These are phyloP conservation scores for Rubus idaeus DNA, from an alignment of 306 rosid genomes.

Conservation along the genomic window DNA sequence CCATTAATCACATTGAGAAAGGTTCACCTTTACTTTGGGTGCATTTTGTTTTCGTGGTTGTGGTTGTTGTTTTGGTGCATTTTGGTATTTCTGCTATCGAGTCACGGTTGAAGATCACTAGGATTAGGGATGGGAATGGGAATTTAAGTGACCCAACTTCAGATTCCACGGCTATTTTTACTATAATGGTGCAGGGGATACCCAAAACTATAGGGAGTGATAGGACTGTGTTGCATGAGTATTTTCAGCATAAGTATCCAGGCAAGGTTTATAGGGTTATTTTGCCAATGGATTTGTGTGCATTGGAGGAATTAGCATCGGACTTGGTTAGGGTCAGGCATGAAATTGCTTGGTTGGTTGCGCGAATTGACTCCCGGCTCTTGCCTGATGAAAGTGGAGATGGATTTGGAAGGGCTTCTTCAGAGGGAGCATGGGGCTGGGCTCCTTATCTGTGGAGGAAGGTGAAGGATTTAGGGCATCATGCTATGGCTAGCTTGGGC, in stretches of 20 bases:
- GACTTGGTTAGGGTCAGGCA: constrained; percentile 71
- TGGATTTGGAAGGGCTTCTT: constrained; percentile 23
- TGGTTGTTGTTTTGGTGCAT: constrained; percentile 67
- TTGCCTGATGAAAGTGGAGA: constrained; percentile 51
- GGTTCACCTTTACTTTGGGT: constrained; percentile 88
- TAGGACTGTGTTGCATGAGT: constrained; percentile 64
- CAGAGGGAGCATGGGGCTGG: constrained; percentile 35
- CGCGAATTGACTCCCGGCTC: constrained; percentile 68
- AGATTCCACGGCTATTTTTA: constrained; percentile 79
- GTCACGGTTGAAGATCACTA: constrained; percentile 62
- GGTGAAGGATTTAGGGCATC: constrained; percentile 39
- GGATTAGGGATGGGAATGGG: constrained; percentile 87
- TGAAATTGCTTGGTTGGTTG: constrained; percentile 75
- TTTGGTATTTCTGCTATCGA: constrained; percentile 71
- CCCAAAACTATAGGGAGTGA: constrained; percentile 72
- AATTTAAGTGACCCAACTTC: constrained; percentile 66
- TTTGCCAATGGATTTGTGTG: constrained; percentile 88
- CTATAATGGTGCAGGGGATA: constrained; percentile 91
- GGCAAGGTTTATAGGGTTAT: constrained; percentile 84
- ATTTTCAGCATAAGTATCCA: constrained; percentile 83
- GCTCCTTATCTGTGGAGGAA: constrained; percentile 37
- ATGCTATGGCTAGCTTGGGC: constrained; percentile 54
- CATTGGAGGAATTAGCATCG: constrained; percentile 78
- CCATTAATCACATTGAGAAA: constrained; percentile 71
- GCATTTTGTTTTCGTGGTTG: constrained; percentile 67